Evolutionary conservation across 129 eudicot species (phyloP).

Genomic region (Helianthus annuus): HanXRQr2.0-SUNRISE NC_035438.2:10595393-10595892

Average conservation of each 20-base stretch:
- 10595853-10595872: conserved; percentile 22
- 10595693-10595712: background rate
- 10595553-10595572: conserved; percentile 37
- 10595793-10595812: conserved; percentile 45
- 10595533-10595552: background rate
- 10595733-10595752: conserved; percentile 42
- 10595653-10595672: conserved; percentile 28
- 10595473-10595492: too few species aligned
- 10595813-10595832: conserved; percentile 31
- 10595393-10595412: too few species aligned
- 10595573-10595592: conserved; percentile 79
- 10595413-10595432: too few species aligned
- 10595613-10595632: conserved; percentile 37
- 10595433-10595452: too few species aligned
- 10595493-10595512: too few species aligned
- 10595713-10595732: conserved; percentile 29
- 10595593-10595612: conserved; percentile 53
- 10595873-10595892: conserved; percentile 13
- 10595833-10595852: conserved; percentile 24
- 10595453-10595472: too few species aligned
- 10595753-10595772: conserved; percentile 53
- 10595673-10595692: conserved; percentile 26
- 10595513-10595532: background rate
- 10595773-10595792: conserved; percentile 65
- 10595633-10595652: conserved; percentile 40